Base-by-base conservation (phyloP, 2,329 filamentous ascomycete species). In the Mycocentrospora acerina region DNA sequence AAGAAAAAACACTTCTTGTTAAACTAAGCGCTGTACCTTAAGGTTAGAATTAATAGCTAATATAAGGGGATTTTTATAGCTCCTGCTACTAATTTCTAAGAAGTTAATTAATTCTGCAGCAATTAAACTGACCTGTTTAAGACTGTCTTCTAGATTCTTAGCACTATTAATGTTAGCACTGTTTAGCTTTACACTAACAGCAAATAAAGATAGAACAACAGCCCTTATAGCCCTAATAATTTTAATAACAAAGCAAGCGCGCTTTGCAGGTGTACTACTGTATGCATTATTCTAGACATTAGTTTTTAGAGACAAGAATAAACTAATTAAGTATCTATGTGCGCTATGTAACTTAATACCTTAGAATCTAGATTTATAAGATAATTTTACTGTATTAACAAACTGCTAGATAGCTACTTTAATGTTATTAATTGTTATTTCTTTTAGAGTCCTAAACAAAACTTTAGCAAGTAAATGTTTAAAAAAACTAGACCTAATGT, bases 1-100 rank as follows among this genome's bases (percentile, higher is more conserved):
- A 1, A 86, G 68, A 66, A 88, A 87, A 69, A 83, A 86, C 0
- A 82, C 80, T 51, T 87, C 83, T 7, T 83, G 74, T 0, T 73
- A 73, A 10, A 67, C 64, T 1, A 80, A 81, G 5, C 71, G 70
- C 15, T 27, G 33, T 7, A 29, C 14, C 37, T 46, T 31, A 37
- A n/a, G n/a, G n/a, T n/a, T n/a, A n/a, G n/a, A n/a, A n/a, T 47
- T 35, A 45, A 27, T 37, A 11, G 15, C 33, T 25, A 25, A 18
- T 35, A 42, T 41, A n/a, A 24, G 32, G 31, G 38, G 38, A 33
- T 53, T 37, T 15, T 48, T 43, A 37, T 35, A 45, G 3, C 52
- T 77, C 0, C 85, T 83, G 0, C 84, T 84, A 13, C 76, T 81
- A 16, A 88, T 74, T 62, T 88, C 83, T 2, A 88, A 64, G 48